phyloP scores from a whole-genome alignment of 208 protist species.

The Trypanosoma lewisi region DNA sequence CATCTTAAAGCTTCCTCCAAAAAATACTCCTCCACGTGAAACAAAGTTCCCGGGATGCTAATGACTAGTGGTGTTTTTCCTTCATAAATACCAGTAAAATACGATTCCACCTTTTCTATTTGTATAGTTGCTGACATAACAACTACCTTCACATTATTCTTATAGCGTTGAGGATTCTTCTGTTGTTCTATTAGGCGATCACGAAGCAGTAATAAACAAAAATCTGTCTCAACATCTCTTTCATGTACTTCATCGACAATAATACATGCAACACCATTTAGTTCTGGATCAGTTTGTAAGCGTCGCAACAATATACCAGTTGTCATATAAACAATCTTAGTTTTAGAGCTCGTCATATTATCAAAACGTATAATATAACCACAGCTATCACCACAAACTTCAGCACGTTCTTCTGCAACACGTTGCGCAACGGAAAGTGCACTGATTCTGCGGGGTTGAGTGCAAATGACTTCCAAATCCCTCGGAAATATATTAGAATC shows the following conservation, averaged over 20 bases:
- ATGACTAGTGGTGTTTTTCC: conserved; percentile 46
- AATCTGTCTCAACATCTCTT: conserved; percentile 83
- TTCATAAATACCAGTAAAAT: conserved; percentile 51
- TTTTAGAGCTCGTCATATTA: conserved; percentile 70
- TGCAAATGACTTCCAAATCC: conserved; percentile 71
- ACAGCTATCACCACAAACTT: conserved; percentile 80
- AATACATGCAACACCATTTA: conserved; percentile 80
- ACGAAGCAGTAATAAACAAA: conserved; percentile 73
- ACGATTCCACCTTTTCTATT: conserved; percentile 64
- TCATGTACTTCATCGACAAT: conserved; percentile 90
- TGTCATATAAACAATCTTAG: conserved; percentile 98
- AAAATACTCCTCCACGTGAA: conserved; percentile 81
- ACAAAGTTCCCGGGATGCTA: conserved; percentile 82
- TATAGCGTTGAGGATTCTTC: conserved; percentile 33
- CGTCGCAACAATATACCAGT: conserved; percentile 98
- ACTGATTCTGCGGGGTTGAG: conserved; percentile 88
- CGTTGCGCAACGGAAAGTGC: conserved; percentile 89
- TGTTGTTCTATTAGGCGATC: conserved; percentile 62
- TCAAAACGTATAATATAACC: conserved; percentile 92
- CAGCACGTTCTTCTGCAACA: conserved; percentile 83
- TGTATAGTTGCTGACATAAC: conserved; percentile 96
- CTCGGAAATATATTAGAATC: conserved; percentile 65
- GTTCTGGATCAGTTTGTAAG: conserved; percentile 90
- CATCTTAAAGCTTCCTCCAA: conserved; percentile 79
- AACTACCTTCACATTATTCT: conserved; percentile 92